Evolutionary conservation across 345 rosid species (phyloP), one percentile per base, ranked within the genome.

Genomic region (Populus deltoides): DNA sequence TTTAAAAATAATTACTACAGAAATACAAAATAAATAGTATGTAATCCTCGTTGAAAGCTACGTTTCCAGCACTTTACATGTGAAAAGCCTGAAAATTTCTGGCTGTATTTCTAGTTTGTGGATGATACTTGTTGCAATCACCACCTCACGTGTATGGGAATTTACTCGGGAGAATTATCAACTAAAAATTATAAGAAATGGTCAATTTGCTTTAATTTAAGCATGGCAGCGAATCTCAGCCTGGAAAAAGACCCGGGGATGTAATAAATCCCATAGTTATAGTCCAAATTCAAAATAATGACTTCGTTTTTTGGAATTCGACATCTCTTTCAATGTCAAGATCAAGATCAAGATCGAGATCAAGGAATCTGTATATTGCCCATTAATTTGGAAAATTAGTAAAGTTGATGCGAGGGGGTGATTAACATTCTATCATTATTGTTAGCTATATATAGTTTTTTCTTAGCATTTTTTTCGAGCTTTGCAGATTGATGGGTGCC

Each of bases 21-120:
- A 27, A 33, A 4, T 33, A 33, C 4, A 4, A 3, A 33, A 33
- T 33, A 3, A 33, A 33, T 33, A 33, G 0, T 33, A 4, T 33
- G 4, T 4, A 1, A 22, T 11, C 33, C 5, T 27, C 3, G 11
- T 17, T 43, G 62, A 70, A 65, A 62, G 39, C 39, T 61, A 70
- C 6, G 38, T 68, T 62, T 73, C 41, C 41, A 35, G 49, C 71
- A 7, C 4, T 47, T 77, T 61, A 24, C 75, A 81, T 7, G 78
- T 61, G 72, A 73, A 73, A 45, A 45, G 2, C 35, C 41, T 39
- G 25, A 36, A 68, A 9, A 24, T 12, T 29, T 49, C 24, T 66
- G 55, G 6, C 45, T 43, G 55, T 3, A 25, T 25, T 62, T 25
- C 35, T 18, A 13, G 24, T 24, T 53, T 35, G 45, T 9, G 67